A percentile compares a stretch with the other conserved stretches of the same genome.
phyloP scores from a whole-genome alignment of 805 yeast genomes.

The Brettanomyces nanus region DNA sequence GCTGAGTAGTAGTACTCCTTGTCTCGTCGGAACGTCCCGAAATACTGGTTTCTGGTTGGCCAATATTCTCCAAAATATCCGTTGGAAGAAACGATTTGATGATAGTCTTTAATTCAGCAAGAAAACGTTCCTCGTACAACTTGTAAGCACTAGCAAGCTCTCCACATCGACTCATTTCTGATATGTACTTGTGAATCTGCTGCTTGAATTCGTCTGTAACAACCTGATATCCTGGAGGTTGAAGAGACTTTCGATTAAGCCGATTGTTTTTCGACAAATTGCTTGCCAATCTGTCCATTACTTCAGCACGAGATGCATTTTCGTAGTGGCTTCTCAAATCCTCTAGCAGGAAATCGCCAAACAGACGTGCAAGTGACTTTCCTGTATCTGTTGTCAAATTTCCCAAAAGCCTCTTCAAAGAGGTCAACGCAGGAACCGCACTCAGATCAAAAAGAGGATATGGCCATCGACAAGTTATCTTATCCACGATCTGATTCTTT shows the following conservation, averaged over 20 bases:
- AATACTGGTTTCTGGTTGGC: slow-evolving; percentile 9
- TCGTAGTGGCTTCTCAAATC: slow-evolving; percentile 58
- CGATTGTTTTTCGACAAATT: slow-evolving; percentile 9
- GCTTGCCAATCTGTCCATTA: slow-evolving; percentile 40
- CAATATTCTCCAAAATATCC: slow-evolving; percentile 21
- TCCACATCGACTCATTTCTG: slow-evolving; percentile 54
- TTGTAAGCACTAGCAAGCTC: slow-evolving; percentile 54
- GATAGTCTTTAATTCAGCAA: slow-evolving; percentile 62
- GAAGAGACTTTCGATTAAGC: slow-evolving; percentile 15
- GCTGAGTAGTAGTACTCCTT: slow-evolving; percentile 17
- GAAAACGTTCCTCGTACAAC: slow-evolving; percentile 58
- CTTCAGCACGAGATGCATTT: slow-evolving; percentile 34
- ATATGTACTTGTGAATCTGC: slow-evolving; percentile 38
- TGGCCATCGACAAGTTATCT: slow-evolving; percentile 35
- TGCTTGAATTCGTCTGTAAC: slow-evolving; percentile 30
- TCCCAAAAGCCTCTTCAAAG: slow-evolving; percentile 44
- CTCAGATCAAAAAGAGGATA: slow-evolving; percentile 34
- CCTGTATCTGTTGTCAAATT: slow-evolving; percentile 60
- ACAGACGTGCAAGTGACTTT: slow-evolving; percentile 50
- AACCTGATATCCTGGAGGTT: slow-evolving; percentile 23
- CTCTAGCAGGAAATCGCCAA: slow-evolving; percentile 44
- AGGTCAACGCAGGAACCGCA: slow-evolving; percentile 40
- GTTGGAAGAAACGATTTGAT: slow-evolving; percentile 60
- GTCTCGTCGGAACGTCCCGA: slow-evolving; percentile 23
- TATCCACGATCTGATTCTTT: slow-evolving; percentile 19